phyloP scores from a whole-genome alignment of 1,284 basidiomycete genomes.

The Puccinia hordei region DNA sequence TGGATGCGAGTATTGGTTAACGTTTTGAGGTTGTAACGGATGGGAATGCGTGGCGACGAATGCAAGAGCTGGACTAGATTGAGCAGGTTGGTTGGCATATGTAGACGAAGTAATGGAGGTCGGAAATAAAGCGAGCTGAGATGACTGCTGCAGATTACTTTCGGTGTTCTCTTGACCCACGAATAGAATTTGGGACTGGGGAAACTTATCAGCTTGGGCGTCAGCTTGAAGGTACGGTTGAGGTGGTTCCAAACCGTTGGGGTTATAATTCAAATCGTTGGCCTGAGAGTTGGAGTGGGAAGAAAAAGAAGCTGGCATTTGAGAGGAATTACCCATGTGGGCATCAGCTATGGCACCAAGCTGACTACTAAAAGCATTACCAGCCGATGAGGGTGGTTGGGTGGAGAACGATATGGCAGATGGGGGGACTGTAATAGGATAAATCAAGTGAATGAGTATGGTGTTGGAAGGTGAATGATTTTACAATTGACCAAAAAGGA shows the following conservation, averaged over 20 bases:
- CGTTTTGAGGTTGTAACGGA: conserved; percentile 26
- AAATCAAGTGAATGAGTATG: not conserved
- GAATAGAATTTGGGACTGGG: conserved; percentile 15
- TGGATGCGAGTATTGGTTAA: conserved; percentile 15
- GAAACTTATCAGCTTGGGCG: conserved; percentile 7
- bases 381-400: not conserved
- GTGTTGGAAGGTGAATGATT: not conserved
- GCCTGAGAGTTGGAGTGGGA: conserved; percentile 18
- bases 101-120: not conserved
- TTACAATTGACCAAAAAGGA: not conserved
- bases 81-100: conserved; percentile 14
- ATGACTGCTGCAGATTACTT: not conserved
- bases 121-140: conserved; percentile 19
- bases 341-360: conserved; percentile 49
- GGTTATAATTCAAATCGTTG: conserved; percentile 6
- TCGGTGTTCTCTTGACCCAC: conserved; percentile 13
- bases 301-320: not conserved
- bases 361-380: conserved; percentile 41
- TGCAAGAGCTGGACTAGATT: conserved; percentile 18
- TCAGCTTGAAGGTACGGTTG: conserved; percentile 1
- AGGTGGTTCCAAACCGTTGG: not conserved
- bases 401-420: conserved; percentile 3
- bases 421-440: not conserved
- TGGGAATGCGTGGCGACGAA: conserved; percentile 6
- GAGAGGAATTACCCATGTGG: conserved; percentile 46